A percentile compares a stretch with the other conserved stretches of the same genome.
Evolutionary conservation across 140 eudicot genomes (phyloP).

Genomic region (Anethum foeniculum): DNA sequence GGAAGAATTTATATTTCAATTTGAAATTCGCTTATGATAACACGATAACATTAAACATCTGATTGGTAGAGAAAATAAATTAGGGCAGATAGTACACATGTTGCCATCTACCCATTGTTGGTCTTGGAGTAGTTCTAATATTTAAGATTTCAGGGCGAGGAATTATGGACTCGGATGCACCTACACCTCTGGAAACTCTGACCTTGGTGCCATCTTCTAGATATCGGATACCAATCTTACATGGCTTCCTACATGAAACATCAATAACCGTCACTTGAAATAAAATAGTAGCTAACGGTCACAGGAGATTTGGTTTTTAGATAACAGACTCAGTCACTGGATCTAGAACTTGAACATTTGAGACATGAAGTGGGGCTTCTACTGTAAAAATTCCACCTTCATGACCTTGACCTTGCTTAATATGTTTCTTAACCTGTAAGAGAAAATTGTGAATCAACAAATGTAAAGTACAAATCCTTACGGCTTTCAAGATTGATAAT

Average conservation of each 20-base stretch:
- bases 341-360: slow-evolving; percentile 87
- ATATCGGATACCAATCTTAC: slow-evolving; percentile 73
- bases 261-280: neutral
- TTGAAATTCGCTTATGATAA: neutral
- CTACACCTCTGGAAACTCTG: slow-evolving; percentile 76
- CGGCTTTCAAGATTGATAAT: neutral
- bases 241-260: slow-evolving; percentile 47
- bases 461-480: neutral
- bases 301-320: neutral
- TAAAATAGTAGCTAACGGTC: neutral
- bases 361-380: slow-evolving; percentile 97
- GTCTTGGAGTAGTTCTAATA: slow-evolving; percentile 86
- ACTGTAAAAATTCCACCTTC: slow-evolving; percentile 96
- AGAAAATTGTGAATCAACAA: neutral
- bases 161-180: slow-evolving; percentile 82
- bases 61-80: neutral
- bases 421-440: slow-evolving; percentile 88
- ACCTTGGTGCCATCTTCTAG: slow-evolving; percentile 89
- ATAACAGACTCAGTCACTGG: slow-evolving; percentile 68
- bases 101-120: slow-evolving; percentile 54
- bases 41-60: neutral
- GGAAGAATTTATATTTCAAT: neutral
- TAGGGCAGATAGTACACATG: neutral
- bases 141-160: slow-evolving; percentile 94
- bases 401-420: slow-evolving; percentile 98